Evolutionary conservation across 768 basidiomycete genomes (phyloP), one percentile per base, ranked within the genome.

Genomic region (Cantharellus anzutake): DNA sequence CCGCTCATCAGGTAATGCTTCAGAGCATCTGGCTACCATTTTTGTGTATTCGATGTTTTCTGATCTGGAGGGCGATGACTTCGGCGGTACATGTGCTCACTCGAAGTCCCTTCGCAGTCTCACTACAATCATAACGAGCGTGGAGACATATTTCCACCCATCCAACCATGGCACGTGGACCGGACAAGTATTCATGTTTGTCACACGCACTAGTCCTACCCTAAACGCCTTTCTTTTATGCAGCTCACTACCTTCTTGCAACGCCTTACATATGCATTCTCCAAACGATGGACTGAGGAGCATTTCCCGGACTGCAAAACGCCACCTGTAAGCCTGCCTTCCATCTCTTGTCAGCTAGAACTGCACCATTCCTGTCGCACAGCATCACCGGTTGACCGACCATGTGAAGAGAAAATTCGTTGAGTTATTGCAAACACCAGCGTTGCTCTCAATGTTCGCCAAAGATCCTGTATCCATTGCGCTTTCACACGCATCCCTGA

Each of bases 131-230:
- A 80, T 98, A 62, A 93, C 88, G 11, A 92, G 88, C 65, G 88
- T 86, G 3, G 94, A 98, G 67, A 82, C 84, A 0, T 94, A 86
- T 74, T 98, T 97, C 72, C 94, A 98, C 69, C 94, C 94, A 1
- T 88, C 87, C 2, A 96, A 96, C 67, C 82, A 82, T 39, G 93
- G 93, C 2, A 72, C 76, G 39, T 96, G 91, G 88, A 84, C 88
- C 3, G 68, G 78, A 59, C 67, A 73, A 61, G 81, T 84, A 64
- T 61, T 76, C 68, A 34, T n/a, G 7, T 55, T 55, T 37, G 35
- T 55, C 52, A 11, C 34, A 48, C 35, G 61, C 38, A 44, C 44
- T 34, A 42, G 59, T 42, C 55, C 41, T 48, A 59, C 48, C 4
- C n/a, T 5, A 7, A 41, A 61, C 59, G 14, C 35, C 38, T 61